phyloP scores from a whole-genome alignment of 345 rosid genomes.

The Toxicodendron radicans region DNA sequence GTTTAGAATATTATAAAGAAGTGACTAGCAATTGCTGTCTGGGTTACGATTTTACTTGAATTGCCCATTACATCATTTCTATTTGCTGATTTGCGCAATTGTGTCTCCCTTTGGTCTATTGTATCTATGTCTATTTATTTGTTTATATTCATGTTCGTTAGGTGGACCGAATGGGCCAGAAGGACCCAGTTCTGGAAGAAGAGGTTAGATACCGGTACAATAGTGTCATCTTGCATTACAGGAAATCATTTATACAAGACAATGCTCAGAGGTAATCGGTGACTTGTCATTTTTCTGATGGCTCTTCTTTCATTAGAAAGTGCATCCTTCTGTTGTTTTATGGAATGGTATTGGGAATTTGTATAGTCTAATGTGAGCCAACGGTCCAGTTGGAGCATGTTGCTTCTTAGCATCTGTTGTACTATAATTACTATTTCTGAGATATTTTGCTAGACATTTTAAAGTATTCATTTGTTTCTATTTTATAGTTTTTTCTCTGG shows the following conservation, averaged over 20 bases:
- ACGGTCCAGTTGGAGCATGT: not conserved
- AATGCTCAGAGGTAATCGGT: slow-evolving; percentile 75
- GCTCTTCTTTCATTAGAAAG: not conserved
- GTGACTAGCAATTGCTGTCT: not conserved
- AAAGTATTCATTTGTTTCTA: not conserved
- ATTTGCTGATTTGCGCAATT: not conserved
- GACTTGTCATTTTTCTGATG: not conserved
- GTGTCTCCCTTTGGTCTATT: not conserved
- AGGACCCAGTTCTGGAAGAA: slow-evolving; percentile 72
- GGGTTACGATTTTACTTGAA: not conserved
- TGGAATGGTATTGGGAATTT: not conserved
- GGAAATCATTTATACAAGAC: slow-evolving; percentile 92
- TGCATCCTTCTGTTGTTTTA: not conserved
- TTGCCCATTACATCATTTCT: not conserved
- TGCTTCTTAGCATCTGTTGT: not conserved
- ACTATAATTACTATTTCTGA: not conserved
- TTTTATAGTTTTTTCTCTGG: not conserved
- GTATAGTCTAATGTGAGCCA: slow-evolving; percentile 2
- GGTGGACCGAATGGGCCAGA: slow-evolving; percentile 81
- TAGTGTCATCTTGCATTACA: slow-evolving; percentile 78
- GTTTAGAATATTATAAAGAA: not conserved
- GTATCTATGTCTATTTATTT: slow-evolving; percentile 15
- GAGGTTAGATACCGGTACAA: slow-evolving; percentile 80
- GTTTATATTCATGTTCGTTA: slow-evolving; percentile 35
- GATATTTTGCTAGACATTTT: not conserved